Percentiles rank a stretch among this genome's conserved stretches.
Conservation (phyloP, 805 yeast genomes). For the Starmera caribaea region DNA sequence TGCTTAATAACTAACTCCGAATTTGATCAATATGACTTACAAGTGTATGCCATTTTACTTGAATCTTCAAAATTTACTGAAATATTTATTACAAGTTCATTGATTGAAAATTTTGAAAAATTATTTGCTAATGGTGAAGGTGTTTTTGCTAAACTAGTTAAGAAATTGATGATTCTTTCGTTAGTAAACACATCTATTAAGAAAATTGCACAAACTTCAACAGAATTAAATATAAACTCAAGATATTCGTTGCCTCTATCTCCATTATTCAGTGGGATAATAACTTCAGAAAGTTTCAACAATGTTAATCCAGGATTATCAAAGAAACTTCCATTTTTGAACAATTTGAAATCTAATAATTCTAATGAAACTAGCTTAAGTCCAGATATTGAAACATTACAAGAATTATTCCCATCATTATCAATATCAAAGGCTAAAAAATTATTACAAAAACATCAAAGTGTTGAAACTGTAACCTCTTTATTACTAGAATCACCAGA, state of each 20-base stretch:
- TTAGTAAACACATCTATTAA: constrained; percentile 20
- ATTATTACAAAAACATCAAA: constrained; percentile 36
- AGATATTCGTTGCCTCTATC: constrained; percentile 31
- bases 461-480: constrained; percentile 50
- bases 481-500: constrained; percentile 54
- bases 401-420: constrained; percentile 64
- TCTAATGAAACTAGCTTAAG: constrained; percentile 10
- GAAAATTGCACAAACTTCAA: constrained; percentile 25
- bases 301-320: constrained; percentile 41
- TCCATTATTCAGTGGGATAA: constrained; percentile 48
- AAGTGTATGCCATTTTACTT: constrained; percentile 6
- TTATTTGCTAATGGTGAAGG: constrained; percentile 50
- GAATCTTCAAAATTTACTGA: constrained; percentile 24
- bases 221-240: constrained; percentile 35
- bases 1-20: constrained; percentile 26
- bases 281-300: constrained; percentile 38
- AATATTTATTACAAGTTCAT: constrained; percentile 39
- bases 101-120: constrained; percentile 53
- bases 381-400: constrained; percentile 27
- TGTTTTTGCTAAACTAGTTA: constrained; percentile 33
- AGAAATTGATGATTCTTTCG: constrained; percentile 42
- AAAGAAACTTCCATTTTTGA: constrained; percentile 39
- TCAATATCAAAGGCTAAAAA: constrained; percentile 35
- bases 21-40: constrained; percentile 11
- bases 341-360: constrained; percentile 3